Evolutionary conservation across 768 basidiomycete genomes (phyloP).

Genomic region (Tulasnella sp.): DNA sequence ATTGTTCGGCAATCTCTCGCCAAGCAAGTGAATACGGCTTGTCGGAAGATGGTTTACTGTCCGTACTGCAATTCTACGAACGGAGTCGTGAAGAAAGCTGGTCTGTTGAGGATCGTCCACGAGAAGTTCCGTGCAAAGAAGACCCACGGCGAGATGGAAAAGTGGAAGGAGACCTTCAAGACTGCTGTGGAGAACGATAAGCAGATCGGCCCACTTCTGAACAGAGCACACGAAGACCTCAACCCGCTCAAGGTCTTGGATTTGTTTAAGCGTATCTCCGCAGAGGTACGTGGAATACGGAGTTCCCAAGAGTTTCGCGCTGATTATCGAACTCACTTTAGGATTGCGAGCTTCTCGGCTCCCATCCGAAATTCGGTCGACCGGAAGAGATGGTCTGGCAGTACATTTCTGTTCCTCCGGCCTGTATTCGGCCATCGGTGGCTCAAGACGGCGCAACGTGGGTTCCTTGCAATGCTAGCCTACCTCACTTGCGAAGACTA

Average conservation of each 20-base stretch:
- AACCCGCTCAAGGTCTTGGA: conserved; percentile 91
- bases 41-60: conserved; percentile 85
- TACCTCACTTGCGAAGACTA: neutral
- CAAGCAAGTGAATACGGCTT: conserved; percentile 75
- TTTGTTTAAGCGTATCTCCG: conserved; percentile 82
- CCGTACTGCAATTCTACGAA: conserved; percentile 90
- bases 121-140: conserved; percentile 96
- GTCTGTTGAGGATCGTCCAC: conserved; percentile 84
- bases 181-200: conserved; percentile 77
- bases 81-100: conserved; percentile 92
- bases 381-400: conserved; percentile 99
- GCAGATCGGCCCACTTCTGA: conserved; percentile 72
- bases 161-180: conserved; percentile 71
- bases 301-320: neutral
- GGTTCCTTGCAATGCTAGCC: neutral
- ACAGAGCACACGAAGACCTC: conserved; percentile 86
- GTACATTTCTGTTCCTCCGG: conserved; percentile 95
- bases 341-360: conserved; percentile 91
- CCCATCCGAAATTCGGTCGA: conserved; percentile 77
- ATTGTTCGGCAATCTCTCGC: conserved; percentile 71
- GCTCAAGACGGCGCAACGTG: conserved; percentile 83
- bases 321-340: conserved; percentile 22
- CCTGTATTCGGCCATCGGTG: conserved; percentile 94
- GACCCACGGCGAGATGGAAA: conserved; percentile 76
- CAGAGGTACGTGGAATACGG: conserved; percentile 46